phyloP scores from a whole-genome alignment of 2,329 filamentous ascomycete species.

The Botryotinia convoluta region DNA sequence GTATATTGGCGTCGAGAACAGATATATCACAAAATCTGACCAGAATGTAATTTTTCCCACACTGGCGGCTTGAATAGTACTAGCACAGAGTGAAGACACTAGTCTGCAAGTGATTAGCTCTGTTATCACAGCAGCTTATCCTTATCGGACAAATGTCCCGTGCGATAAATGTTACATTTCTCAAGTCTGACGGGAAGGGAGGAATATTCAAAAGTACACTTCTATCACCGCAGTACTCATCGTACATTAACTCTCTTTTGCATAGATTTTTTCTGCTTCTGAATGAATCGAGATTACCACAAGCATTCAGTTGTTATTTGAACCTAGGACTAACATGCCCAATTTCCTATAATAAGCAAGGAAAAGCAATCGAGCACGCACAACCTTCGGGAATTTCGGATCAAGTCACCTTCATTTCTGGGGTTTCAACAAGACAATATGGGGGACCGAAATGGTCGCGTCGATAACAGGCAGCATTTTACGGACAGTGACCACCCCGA shows the following conservation, averaged over 20 bases:
- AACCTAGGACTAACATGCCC: neutral
- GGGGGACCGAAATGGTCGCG: constrained; percentile 26
- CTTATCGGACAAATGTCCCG: neutral
- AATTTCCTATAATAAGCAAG: neutral
- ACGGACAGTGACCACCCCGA: constrained; percentile 34
- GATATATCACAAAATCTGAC: neutral
- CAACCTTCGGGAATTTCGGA: constrained; percentile 13
- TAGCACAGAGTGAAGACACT: neutral
- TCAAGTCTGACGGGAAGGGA: neutral
- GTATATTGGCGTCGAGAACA: constrained; percentile 6
- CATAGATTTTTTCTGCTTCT: neutral
- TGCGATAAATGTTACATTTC: neutral
- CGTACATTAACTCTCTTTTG: neutral
- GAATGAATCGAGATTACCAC: neutral
- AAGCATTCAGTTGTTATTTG: neutral
- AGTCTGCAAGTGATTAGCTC: neutral
- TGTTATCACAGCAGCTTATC: neutral
- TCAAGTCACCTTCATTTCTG: neutral
- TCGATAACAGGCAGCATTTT: constrained; percentile 25
- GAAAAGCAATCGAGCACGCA: neutral
- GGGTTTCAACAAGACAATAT: neutral
- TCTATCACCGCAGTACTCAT: neutral
- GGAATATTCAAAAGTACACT: neutral
- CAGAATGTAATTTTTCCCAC: neutral
- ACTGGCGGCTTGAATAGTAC: neutral